A percentile compares a stretch with the other conserved stretches of the same genome.
These are phyloP conservation scores for Blakeslea trispora DNA, from an alignment of 371 early-diverging fungal species.

Conservation along the genomic window DNA sequence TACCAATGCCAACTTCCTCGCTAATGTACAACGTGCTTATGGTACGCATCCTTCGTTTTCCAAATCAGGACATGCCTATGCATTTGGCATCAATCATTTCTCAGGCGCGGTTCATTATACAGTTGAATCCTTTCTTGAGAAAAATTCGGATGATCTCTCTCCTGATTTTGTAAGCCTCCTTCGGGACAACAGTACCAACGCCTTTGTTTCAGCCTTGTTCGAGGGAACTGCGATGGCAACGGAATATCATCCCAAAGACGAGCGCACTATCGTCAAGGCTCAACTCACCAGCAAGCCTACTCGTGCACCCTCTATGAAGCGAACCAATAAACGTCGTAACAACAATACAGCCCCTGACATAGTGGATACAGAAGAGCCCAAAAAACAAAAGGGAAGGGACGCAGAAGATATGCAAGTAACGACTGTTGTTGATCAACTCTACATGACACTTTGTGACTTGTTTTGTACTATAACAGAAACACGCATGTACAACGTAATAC, in stretches of 20 bases:
- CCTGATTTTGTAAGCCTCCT: constrained; percentile 80
- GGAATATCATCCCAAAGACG: constrained; percentile 76
- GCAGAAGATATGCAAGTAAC: constrained; percentile 58
- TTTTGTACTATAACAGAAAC: constrained; percentile 76
- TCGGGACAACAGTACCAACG: constrained; percentile 65
- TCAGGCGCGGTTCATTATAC: constrained; percentile 65
- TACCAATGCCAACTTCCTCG: constrained; percentile 46
- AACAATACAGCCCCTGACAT: constrained; percentile 4
- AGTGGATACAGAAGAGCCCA: constrained; percentile 24
- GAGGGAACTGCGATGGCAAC: constrained; percentile 75
- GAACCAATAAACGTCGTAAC: constrained; percentile 38
- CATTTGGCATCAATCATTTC: constrained; percentile 75
- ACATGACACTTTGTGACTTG: constrained; percentile 67
- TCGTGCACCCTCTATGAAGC: constrained; percentile 66
- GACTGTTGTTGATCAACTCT: constrained; percentile 70
- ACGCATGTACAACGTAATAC: constrained; percentile 84
- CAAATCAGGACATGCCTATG: constrained; percentile 38
- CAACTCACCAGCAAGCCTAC: constrained; percentile 62
- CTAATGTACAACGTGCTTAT: constrained; percentile 34
- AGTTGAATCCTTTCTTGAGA: constrained; percentile 64
- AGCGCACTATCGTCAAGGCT: constrained; percentile 39
- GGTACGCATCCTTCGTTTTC: constrained; percentile 37
- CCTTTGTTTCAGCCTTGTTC: constrained; percentile 81
- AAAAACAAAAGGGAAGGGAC: constrained; percentile 41
- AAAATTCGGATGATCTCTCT: constrained; percentile 69